Base-by-base conservation (phyloP, 176 grass and related monocot species). In the Eleusine indica region DNA sequence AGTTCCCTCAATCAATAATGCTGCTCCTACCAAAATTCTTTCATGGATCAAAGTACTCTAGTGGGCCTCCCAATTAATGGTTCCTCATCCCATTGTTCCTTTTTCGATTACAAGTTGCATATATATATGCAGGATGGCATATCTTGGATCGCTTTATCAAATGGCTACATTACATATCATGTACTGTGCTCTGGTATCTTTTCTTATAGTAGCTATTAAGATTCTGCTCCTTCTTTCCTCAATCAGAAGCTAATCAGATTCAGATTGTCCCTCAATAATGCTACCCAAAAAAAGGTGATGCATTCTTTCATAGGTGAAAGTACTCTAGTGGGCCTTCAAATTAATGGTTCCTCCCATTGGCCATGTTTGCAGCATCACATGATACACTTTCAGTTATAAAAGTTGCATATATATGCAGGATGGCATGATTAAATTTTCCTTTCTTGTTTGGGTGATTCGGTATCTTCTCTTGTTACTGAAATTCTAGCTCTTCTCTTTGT, bases 311-410 rank as follows among this genome's bases (percentile, higher is more conserved):
- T 21, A 9, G 48, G 21, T 48, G 28, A 60, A 80, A 68, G 78
- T 54, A 69, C 64, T 35, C 32, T 35, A 35, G 32, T 35, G 32
- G 32, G 32, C 32, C 32, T 35, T 67, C 58, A 47, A 78, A 57
- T 39, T 37, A 51, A 28, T 68, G 40, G 58, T 74, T 32, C 54
- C 54, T 58, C 17, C 30, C 11, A 13, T 7, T 82, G 43, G 9
- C 40, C 32, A 71, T 38, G 15, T 66, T 56, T 66, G 66, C 7
- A 53, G 3, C 18, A 53, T 61, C 40, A 44, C 80, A 66, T 54
- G 67, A 12, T 66, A 35, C 56, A 71, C 43, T 83, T 30, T 57
- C 61, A 64, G 46, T 66, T 40, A 83, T 71, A 25, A 25, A 25
- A 25, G 25, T 25, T 25, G 5, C 25, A 25, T 25, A 25, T 25